Percentiles rank a stretch among this genome's conserved stretches.
Evolutionary conservation across 176 grass and related monocot species (phyloP).

Genomic region (Rhynchospora pubera): DNA sequence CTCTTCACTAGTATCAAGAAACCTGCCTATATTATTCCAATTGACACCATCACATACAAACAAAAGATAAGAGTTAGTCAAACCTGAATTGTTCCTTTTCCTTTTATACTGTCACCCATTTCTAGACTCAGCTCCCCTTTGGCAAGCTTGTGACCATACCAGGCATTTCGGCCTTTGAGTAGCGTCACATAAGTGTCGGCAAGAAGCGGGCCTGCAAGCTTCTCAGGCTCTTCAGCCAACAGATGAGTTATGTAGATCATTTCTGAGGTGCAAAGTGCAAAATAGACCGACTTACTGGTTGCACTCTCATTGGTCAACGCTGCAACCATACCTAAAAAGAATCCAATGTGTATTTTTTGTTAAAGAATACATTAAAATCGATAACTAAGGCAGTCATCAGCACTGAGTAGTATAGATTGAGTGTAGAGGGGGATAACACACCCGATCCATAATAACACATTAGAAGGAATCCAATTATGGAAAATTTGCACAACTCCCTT

Average conservation of each 20-base stretch:
- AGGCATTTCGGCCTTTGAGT: conserved; percentile 92
- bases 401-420: not conserved
- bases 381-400: not conserved
- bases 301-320: conserved; percentile 96
- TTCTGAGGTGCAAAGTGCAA: conserved; percentile 96
- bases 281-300: conserved; percentile 96
- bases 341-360: not conserved
- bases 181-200: conserved; percentile 94
- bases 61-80: conserved; percentile 2
- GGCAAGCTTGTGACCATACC: conserved; percentile 92
- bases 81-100: conserved; percentile 99
- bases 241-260: conserved; percentile 99
- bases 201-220: conserved; percentile 90
- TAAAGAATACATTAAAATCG: not conserved
- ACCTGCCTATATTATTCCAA: not conserved
- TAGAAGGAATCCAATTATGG: not conserved
- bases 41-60: conserved; percentile 10
- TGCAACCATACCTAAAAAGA: conserved; percentile 76
- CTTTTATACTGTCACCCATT: conserved; percentile 98
- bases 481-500: not conserved
- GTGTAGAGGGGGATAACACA: not conserved
- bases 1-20: not conserved
- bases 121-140: conserved; percentile 84
- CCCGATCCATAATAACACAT: too few relatives aligned
- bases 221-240: conserved; percentile 86